These are phyloP conservation scores for Candida bentonensis DNA, from an alignment of 805 yeast genomes.

Conservation along the genomic window DNA sequence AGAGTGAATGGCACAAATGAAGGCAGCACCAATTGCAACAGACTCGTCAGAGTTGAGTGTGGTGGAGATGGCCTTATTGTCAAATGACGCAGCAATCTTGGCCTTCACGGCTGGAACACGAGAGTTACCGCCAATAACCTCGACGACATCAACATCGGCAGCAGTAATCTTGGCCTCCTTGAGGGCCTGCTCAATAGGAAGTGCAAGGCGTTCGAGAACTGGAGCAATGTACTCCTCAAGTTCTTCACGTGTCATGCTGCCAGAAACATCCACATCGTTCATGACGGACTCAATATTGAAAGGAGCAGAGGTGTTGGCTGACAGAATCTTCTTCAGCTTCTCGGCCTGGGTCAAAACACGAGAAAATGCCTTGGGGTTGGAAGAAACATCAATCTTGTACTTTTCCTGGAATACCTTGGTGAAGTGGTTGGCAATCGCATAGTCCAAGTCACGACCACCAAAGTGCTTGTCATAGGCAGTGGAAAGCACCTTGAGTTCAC, in stretches of 20 bases:
- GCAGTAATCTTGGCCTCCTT: constrained; percentile 58
- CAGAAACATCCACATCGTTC: constrained; percentile 92
- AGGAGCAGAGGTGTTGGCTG: constrained; percentile 93
- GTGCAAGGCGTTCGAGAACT: constrained; percentile 56
- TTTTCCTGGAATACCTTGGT: constrained; percentile 84
- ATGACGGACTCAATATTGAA: constrained; percentile 90
- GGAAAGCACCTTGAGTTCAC: constrained; percentile 87
- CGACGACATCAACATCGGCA: constrained; percentile 77
- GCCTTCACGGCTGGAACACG: constrained; percentile 92
- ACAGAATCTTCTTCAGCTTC: constrained; percentile 84
- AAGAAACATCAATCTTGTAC: constrained; percentile 84
- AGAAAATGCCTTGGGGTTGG: constrained; percentile 89
- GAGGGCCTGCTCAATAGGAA: constrained; percentile 73
- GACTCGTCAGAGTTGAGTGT: constrained; percentile 99
- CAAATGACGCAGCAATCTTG: constrained; percentile 63
- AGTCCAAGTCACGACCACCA: constrained; percentile 96
- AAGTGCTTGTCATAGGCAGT: constrained; percentile 89
- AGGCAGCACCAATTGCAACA: constrained; percentile 97
- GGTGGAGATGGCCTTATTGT: constrained; percentile 74
- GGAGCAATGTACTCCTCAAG: constrained; percentile 84
- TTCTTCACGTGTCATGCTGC: constrained; percentile 79
- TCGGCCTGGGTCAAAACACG: constrained; percentile 88
- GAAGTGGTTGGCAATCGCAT: constrained; percentile 86
- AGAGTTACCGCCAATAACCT: constrained; percentile 95
- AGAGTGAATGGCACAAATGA: constrained; percentile 96